Percentiles rank a stretch among this genome's conserved stretches.
Conservation (phyloP, 2,329 filamentous ascomycete genomes). For the Berkeleyomyces basicola region DNA sequence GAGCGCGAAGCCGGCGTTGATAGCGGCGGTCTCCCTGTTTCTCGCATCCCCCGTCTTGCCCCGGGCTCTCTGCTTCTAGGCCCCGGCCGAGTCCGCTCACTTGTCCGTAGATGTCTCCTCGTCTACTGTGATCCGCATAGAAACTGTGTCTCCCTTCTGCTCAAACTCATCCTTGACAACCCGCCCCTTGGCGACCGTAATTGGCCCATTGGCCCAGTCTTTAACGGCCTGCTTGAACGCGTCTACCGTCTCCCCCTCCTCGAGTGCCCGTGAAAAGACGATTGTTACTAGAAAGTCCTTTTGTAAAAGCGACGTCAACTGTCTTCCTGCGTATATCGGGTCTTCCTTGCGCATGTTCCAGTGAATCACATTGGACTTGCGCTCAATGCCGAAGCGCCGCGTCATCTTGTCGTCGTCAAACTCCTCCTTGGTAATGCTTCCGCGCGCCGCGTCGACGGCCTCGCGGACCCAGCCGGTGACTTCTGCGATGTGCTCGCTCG, state of each 20-base stretch:
- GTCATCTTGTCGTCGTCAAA: conserved; percentile 26
- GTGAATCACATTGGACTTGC: conserved; percentile 1
- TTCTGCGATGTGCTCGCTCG: conserved; percentile 40
- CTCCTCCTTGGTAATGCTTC: conserved; percentile 28
- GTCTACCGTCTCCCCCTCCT: not conserved
- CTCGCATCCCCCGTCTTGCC: not conserved
- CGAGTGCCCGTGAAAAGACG: not conserved
- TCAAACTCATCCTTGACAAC: not conserved
- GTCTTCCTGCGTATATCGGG: not conserved
- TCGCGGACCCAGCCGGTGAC: conserved; percentile 28
- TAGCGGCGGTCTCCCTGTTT: too few species aligned
- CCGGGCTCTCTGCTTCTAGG: not conserved
- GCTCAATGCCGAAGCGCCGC: conserved; percentile 28
- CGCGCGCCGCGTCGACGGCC: conserved; percentile 17
- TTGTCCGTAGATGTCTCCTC: not conserved
- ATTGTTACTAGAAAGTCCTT: not conserved
- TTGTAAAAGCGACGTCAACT: not conserved
- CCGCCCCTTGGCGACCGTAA: not conserved
- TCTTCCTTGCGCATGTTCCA: not conserved
- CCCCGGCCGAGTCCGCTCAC: not conserved
- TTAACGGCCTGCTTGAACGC: not conserved
- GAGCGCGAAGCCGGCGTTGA: too few species aligned
- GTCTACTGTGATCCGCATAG: not conserved
- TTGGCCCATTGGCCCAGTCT: not conserved
- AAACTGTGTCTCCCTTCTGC: not conserved